phyloP scores from a whole-genome alignment of 2,329 filamentous ascomycete species.

The Scedosporium boydii region DNA sequence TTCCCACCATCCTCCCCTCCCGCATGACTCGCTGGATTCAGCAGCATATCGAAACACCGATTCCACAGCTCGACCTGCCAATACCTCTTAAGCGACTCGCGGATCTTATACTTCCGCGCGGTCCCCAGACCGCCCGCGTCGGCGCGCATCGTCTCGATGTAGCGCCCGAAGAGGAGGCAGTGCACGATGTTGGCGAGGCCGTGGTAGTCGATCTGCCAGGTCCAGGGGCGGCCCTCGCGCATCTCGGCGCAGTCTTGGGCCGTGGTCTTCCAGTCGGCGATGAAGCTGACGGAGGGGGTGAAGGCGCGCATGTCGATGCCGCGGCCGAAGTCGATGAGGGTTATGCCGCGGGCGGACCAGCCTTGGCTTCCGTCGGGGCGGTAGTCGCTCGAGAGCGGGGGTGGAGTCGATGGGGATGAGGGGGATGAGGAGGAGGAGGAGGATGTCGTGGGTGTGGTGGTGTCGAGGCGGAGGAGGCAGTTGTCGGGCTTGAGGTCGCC shows the following conservation, averaged over 20 bases:
- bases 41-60: conserved; percentile 70
- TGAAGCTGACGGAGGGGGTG: conserved; percentile 62
- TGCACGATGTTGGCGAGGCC: conserved; percentile 84
- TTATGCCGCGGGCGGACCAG: conserved; percentile 72
- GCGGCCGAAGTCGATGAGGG: conserved; percentile 89
- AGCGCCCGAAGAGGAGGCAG: conserved; percentile 83
- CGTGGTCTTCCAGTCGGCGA: conserved; percentile 89
- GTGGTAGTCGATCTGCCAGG: conserved; percentile 94
- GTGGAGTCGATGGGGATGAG: conserved; percentile 10
- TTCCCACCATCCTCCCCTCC: conserved; percentile 48
- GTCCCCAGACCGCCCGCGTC: conserved; percentile 43
- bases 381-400: conserved; percentile 53
- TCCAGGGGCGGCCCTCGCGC: conserved; percentile 89
- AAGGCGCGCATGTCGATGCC: conserved; percentile 91
- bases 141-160: conserved; percentile 69
- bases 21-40: conserved; percentile 69
- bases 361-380: conserved; percentile 62
- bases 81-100: conserved; percentile 82
- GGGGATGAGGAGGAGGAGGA: conserved; percentile 18
- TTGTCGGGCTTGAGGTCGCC: conserved; percentile 96
- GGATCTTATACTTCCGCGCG: conserved; percentile 65
- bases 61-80: conserved; percentile 93
- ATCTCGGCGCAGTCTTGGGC: conserved; percentile 91
- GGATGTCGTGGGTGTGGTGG: conserved; percentile 11
- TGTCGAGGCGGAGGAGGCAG: conserved; percentile 75